A percentile compares a stretch with the other conserved stretches of the same genome.
These are phyloP conservation scores for Xerophyta viscosa DNA, from an alignment of 106 monocot genomes.

Conservation along the genomic window DNA sequence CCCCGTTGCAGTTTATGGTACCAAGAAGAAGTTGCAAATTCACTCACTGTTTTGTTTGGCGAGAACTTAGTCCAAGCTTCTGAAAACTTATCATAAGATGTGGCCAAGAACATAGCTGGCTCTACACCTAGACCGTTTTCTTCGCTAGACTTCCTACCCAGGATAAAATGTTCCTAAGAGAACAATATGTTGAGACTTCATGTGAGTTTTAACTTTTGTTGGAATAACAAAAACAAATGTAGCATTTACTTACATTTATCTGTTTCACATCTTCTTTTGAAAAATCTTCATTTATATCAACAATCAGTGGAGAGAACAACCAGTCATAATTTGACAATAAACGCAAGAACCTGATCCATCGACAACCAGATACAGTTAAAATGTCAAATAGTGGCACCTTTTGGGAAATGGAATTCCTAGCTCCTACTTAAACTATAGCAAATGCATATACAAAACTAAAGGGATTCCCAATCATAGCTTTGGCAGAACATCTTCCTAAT, in stretches of 20 bases:
- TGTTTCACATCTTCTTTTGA: slow-evolving; percentile 49
- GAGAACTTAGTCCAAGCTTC: slow-evolving; percentile 83
- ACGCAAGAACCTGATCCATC: slow-evolving; percentile 49
- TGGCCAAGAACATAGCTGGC: slow-evolving; percentile 81
- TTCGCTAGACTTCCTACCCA: slow-evolving; percentile 57
- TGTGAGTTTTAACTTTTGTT: neutral
- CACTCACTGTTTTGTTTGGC: slow-evolving; percentile 59
- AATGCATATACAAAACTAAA: too few relatives aligned
- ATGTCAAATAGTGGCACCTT: too few relatives aligned
- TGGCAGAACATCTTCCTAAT: too few relatives aligned
- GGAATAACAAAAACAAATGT: too few relatives aligned
- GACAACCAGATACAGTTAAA: too few relatives aligned
- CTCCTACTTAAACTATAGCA: too few relatives aligned
- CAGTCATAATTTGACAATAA: slow-evolving; percentile 77
- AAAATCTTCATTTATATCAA: slow-evolving; percentile 83
- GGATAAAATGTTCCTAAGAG: slow-evolving; percentile 57
- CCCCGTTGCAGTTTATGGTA: too few relatives aligned
- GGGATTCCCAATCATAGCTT: too few relatives aligned
- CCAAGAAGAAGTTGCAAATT: neutral
- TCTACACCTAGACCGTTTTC: slow-evolving; percentile 41
- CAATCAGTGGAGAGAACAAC: slow-evolving; percentile 74
- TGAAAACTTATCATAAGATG: slow-evolving; percentile 80
- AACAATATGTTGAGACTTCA: neutral
- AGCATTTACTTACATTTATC: slow-evolving; percentile 77
- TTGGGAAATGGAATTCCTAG: too few relatives aligned